Percentiles rank a stretch among this genome's conserved stretches.
Evolutionary conservation across 2,329 filamentous ascomycete genomes (phyloP).

Genomic region (Lasiodiplodia gonubiensis): DNA sequence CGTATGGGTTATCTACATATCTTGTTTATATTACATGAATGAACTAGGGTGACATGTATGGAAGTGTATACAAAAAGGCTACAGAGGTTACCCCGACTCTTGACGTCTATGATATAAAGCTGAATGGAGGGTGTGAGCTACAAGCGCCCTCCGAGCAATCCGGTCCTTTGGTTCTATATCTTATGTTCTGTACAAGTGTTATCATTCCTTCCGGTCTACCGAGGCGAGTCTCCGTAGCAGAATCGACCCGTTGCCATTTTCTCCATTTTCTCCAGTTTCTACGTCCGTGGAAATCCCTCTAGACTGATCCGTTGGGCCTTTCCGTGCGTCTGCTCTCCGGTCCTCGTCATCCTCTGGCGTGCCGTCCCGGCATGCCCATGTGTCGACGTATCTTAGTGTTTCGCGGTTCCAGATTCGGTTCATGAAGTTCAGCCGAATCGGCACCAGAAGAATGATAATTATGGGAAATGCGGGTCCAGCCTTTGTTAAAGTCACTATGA

Average conservation of each 20-base stretch:
- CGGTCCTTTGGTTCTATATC: too few species aligned
- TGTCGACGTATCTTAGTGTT: constrained; percentile 60
- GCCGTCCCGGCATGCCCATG: constrained; percentile 48
- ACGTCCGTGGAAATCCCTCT: constrained; percentile 5
- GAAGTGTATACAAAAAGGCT: too few species aligned
- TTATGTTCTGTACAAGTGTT: neutral
- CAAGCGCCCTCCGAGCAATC: too few species aligned
- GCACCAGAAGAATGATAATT: constrained; percentile 68
- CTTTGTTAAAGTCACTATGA: constrained; percentile 65
- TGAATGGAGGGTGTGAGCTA: too few species aligned
- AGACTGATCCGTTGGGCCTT: neutral
- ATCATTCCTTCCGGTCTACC: neutral
- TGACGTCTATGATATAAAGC: too few species aligned
- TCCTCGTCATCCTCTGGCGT: constrained; percentile 43
- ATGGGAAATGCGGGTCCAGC: constrained; percentile 68
- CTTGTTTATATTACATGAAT: too few species aligned
- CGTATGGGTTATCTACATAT: too few species aligned
- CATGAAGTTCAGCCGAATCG: constrained; percentile 66
- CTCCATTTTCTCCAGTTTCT: neutral
- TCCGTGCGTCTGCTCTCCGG: constrained; percentile 18
- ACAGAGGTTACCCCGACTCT: too few species aligned
- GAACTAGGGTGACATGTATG: too few species aligned
- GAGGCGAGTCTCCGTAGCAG: neutral
- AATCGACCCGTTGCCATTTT: neutral
- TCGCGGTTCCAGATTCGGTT: constrained; percentile 65